Base-by-base conservation (phyloP, 805 yeast species). In the Spathaspora passalidarum region DNA sequence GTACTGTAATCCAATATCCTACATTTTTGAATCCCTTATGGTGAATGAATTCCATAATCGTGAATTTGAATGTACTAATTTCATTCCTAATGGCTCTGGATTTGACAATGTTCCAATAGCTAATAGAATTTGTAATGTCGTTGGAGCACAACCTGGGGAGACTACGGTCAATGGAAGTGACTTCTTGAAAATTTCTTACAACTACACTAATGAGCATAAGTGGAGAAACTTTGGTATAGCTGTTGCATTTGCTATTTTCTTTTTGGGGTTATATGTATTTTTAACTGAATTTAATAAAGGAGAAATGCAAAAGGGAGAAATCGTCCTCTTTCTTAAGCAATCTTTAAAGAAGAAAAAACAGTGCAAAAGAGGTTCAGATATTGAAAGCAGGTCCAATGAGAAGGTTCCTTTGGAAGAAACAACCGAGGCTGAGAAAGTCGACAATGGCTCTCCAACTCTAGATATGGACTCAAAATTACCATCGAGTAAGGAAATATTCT, bases 141-240 rank as follows among this genome's bases (percentile, higher is more conserved):
- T 76, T 23, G 89, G 92, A 32, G 69, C 90, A 14, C 52, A 53
- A 2, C 66, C 81, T 1, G 94, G 95, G 35, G 56, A 60, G 18
- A 45, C 57, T 14, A 52, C 50, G 43, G 86, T 88, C 39, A 54
- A 61, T 20, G 96, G 96, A 53, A 79, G 81, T 51, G 63, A 61
- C 26, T 88, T 83, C 56, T 51, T 88, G 46, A 50, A 51, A 4
- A 56, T 54, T 4, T 60, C 80, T 9, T 87, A 62, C 62, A 57
- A 62, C 34, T 88, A 83, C 68, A 56, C 56, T 14, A 79, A 74
- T 56, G 50, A 62, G 19, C 88, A 88, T 62, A 73, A 77, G 39
- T 88, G 96, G 96, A 80, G 96, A 68, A 86, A 88, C 61, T 72
- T 84, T 46, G 96, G 89, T 57, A 78, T 84, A 47, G 47, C 78